Conservation (phyloP, 768 basidiomycete genomes). For the Suillus subalutaceus region DNA sequence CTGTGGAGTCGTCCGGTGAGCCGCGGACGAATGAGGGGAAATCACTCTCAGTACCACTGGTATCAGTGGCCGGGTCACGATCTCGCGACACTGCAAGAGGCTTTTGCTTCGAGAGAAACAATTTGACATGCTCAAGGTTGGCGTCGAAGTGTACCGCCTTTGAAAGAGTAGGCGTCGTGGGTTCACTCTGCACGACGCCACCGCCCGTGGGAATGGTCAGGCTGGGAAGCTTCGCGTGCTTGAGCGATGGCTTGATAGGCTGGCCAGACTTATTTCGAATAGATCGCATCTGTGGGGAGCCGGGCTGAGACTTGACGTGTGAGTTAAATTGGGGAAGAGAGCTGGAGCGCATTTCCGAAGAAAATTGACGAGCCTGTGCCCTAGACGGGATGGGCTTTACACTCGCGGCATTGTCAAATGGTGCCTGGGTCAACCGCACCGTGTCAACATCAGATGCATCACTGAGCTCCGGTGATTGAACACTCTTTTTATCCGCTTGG, state of each 20-base stretch:
- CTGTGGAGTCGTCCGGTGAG: constrained; percentile 29
- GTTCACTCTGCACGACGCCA: constrained; percentile 67
- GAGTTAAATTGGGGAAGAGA: constrained; percentile 4
- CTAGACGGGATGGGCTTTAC: constrained; percentile 12
- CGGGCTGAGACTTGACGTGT: constrained; percentile 3
- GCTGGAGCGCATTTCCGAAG: constrained; percentile 23
- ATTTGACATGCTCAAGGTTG: constrained; percentile 90
- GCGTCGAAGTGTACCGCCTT: constrained; percentile 94
- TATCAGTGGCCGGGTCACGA: constrained; percentile 85
- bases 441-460: constrained; percentile 36
- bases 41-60: constrained; percentile 77
- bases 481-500: constrained; percentile 20
- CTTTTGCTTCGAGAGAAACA: constrained; percentile 94
- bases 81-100: constrained; percentile 91
- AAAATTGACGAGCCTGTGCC: constrained; percentile 20
- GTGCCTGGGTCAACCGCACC: constrained; percentile 24
- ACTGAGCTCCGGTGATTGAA: constrained; percentile 18
- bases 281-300: constrained; percentile 38
- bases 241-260: constrained; percentile 89
- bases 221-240: constrained; percentile 60
- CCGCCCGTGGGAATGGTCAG: constrained; percentile 56
- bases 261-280: constrained; percentile 94
- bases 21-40: constrained; percentile 73
- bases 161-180: constrained; percentile 72
- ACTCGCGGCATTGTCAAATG: constrained; percentile 20